Conservation (phyloP, 2,329 filamentous ascomycete species). For the Fusarium luffae region DNA sequence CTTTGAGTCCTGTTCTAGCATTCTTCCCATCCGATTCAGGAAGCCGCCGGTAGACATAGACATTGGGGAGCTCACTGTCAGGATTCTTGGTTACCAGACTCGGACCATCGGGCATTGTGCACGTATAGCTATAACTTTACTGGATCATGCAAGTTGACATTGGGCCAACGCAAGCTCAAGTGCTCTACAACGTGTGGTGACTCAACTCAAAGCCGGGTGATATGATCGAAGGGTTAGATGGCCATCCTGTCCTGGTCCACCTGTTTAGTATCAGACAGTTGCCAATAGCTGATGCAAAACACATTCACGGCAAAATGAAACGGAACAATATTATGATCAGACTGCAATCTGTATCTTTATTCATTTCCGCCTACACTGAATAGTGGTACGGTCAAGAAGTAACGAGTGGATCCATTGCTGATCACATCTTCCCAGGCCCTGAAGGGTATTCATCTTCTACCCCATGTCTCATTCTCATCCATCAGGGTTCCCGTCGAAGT, state of each 20-base stretch:
- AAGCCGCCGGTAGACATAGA: neutral
- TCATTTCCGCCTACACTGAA: constrained; percentile 5
- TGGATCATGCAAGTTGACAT: no score
- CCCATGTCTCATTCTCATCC: constrained; percentile 17
- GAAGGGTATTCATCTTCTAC: constrained; percentile 6
- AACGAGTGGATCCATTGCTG: constrained; percentile 42
- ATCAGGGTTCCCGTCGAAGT: constrained; percentile 43
- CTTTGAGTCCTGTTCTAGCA: constrained; percentile 49
- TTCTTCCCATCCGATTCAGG: constrained; percentile 44
- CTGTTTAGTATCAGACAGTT: neutral
- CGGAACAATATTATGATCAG: neutral
- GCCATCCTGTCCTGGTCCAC: neutral
- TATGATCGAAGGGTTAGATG: neutral
- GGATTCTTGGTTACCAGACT: neutral
- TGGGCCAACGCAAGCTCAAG: neutral
- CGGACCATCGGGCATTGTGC: neutral
- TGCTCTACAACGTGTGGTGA: neutral
- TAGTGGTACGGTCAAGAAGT: constrained; percentile 11
- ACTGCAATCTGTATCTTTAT: constrained; percentile 20
- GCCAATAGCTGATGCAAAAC: neutral
- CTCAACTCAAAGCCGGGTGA: neutral
- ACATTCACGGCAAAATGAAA: neutral
- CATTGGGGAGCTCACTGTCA: neutral
- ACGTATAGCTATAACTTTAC: neutral
- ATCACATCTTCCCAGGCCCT: constrained; percentile 14